Percentiles rank a stretch among this genome's conserved stretches.
Conservation (phyloP, 2,329 filamentous ascomycete genomes). For the Botrytis squamosa region DNA sequence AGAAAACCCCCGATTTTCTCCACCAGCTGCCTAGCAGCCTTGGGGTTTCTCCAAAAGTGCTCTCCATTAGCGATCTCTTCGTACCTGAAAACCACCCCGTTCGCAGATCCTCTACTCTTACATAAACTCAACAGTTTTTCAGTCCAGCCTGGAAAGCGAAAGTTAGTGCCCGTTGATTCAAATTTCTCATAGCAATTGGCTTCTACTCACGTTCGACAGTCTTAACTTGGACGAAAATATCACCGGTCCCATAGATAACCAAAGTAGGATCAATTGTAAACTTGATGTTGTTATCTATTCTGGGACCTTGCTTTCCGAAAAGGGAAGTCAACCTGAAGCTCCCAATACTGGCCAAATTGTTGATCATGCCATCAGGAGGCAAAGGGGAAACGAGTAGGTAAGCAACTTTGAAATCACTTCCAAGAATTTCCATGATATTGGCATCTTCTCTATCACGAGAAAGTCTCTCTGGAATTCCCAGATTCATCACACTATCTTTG, state of each 20-base stretch:
- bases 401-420: constrained; percentile 42
- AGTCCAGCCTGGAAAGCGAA: constrained; percentile 13
- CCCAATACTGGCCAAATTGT: constrained; percentile 58
- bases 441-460: background rate
- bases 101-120: background rate
- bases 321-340: constrained; percentile 25
- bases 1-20: background rate
- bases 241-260: constrained; percentile 71
- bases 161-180: background rate
- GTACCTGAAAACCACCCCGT: background rate
- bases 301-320: constrained; percentile 31
- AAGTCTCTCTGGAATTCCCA: background rate
- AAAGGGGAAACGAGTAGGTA: constrained; percentile 70
- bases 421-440: constrained; percentile 16
- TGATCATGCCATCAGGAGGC: constrained; percentile 51
- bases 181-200: background rate
- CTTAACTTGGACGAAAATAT: constrained; percentile 67
- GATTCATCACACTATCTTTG: background rate
- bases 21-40: background rate
- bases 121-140: constrained; percentile 4
- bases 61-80: constrained; percentile 13
- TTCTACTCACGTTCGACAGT: constrained; percentile 50
- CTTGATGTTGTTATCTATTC: constrained; percentile 49
- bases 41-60: constrained; percentile 14
- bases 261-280: constrained; percentile 60